phyloP scores from a whole-genome alignment of 2,329 filamentous ascomycete genomes.

The Aspergillus jensenii region DNA sequence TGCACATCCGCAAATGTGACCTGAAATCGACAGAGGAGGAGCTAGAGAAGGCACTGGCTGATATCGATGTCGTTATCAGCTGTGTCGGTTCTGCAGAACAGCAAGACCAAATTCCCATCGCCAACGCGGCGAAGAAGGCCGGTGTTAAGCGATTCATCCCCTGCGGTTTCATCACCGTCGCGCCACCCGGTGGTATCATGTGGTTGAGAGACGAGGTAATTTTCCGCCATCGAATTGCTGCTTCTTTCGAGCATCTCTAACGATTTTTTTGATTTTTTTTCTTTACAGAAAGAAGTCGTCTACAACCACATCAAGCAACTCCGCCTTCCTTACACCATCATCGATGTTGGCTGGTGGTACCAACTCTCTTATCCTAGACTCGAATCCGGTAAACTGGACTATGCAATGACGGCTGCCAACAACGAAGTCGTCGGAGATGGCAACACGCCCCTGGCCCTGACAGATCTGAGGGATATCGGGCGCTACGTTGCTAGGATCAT shows the following conservation, averaged over 20 bases:
- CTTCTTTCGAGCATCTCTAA: not conserved
- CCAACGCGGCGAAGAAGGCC: slow-evolving; percentile 49
- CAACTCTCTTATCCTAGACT: slow-evolving; percentile 49
- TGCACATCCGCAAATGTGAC: slow-evolving; percentile 47
- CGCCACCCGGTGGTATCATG: slow-evolving; percentile 48
- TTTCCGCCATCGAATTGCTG: not conserved
- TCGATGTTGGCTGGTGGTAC: slow-evolving; percentile 62
- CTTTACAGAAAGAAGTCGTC: slow-evolving; percentile 51
- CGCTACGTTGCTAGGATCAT: slow-evolving; percentile 54
- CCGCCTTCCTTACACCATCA: slow-evolving; percentile 55
- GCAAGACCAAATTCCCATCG: slow-evolving; percentile 47
- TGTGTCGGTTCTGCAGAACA: slow-evolving; percentile 38
- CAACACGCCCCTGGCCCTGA: slow-evolving; percentile 44
- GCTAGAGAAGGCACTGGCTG: slow-evolving; percentile 43
- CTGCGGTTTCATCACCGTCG: slow-evolving; percentile 50
- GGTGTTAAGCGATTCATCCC: slow-evolving; percentile 56
- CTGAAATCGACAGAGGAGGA: slow-evolving; percentile 43
- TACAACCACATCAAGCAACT: slow-evolving; percentile 51
- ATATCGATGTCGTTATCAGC: slow-evolving; percentile 49
- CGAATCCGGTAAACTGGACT: slow-evolving; percentile 49
- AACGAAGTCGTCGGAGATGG: slow-evolving; percentile 49
- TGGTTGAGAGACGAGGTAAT: slow-evolving; percentile 41
- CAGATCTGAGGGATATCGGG: slow-evolving; percentile 55
- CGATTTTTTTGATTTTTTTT: not conserved
- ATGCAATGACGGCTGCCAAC: slow-evolving; percentile 37